Percentiles rank a stretch among this genome's conserved stretches.
Evolutionary conservation across 177 flowering plant genomes (phyloP).

Genomic region (Vitis hybrid): DNA sequence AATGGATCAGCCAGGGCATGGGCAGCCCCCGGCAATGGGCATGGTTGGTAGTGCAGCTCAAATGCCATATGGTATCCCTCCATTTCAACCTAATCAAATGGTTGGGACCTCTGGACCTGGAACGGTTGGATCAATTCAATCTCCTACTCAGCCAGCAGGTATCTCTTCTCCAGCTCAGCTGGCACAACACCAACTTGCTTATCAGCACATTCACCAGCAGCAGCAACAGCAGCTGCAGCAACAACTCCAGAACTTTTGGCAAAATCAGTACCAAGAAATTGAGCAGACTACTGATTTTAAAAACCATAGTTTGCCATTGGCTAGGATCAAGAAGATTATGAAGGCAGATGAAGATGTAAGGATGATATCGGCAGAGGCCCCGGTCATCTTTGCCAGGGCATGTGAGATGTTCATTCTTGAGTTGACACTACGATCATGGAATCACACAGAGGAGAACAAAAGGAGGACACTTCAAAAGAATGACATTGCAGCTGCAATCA

Average conservation of each 20-base stretch:
- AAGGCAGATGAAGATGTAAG: slow-evolving; percentile 84
- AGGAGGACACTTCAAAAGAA: slow-evolving; percentile 78
- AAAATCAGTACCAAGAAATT: slow-evolving; percentile 59
- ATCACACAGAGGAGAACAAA: slow-evolving; percentile 77
- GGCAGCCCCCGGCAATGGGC: slow-evolving; percentile 37
- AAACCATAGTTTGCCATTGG: slow-evolving; percentile 78
- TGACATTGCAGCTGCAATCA: slow-evolving; percentile 82
- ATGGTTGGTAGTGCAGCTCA: slow-evolving; percentile 29
- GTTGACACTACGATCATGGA: slow-evolving; percentile 76
- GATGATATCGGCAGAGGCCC: slow-evolving; percentile 88
- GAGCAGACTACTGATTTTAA: slow-evolving; percentile 69
- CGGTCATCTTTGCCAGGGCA: slow-evolving; percentile 74
- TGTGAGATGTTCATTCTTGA: slow-evolving; percentile 87
- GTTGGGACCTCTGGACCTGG: slow-evolving; percentile 23
- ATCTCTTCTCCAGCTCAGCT: slow-evolving; percentile 43
- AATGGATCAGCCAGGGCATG: slow-evolving; percentile 46
- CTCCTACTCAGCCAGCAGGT: slow-evolving; percentile 25
- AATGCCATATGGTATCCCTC: slow-evolving; percentile 29
- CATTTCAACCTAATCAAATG: slow-evolving; percentile 35
- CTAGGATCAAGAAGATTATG: slow-evolving; percentile 85
- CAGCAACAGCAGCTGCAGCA: slow-evolving; percentile 64
- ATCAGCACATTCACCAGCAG: slow-evolving; percentile 65
- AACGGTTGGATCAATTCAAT: slow-evolving; percentile 21
- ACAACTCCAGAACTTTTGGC: slow-evolving; percentile 73
- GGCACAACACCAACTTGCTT: slow-evolving; percentile 64